A percentile compares a stretch with the other conserved stretches of the same genome.
phyloP scores from a whole-genome alignment of 2,329 filamentous ascomycete genomes.

The Hymenoscyphus fraxineus region DNA sequence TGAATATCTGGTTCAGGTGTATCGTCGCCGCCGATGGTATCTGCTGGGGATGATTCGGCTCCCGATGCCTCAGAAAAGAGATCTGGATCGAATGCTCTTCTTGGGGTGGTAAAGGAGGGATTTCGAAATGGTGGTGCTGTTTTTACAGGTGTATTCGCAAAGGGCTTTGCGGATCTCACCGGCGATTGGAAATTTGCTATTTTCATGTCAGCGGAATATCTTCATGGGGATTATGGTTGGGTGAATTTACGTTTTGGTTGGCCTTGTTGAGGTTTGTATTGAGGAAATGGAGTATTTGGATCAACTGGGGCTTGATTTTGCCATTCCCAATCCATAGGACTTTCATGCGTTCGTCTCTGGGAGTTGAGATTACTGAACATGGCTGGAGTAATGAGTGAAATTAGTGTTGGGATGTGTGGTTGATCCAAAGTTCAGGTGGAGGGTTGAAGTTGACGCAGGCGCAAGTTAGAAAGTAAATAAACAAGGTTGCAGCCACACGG shows the following conservation, averaged over 20 bases:
- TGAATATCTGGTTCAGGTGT: conserved; percentile 54
- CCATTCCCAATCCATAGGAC: conserved; percentile 66
- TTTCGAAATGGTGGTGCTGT: conserved; percentile 54
- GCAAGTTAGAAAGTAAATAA: conserved; percentile 16
- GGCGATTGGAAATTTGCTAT: conserved; percentile 33
- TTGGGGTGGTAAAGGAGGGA: conserved; percentile 61
- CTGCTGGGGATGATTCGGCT: conserved; percentile 57
- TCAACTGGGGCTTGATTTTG: conserved; percentile 55
- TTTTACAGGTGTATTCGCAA: conserved; percentile 45
- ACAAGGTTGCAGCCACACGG: conserved; percentile 4
- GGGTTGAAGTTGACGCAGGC: neutral
- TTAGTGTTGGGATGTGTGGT: neutral
- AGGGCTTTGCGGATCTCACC: conserved; percentile 39
- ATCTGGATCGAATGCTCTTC: conserved; percentile 52
- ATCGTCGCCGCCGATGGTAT: conserved; percentile 46
- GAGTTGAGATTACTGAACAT: conserved; percentile 37
- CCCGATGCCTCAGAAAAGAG: conserved; percentile 53
- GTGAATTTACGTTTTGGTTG: conserved; percentile 26
- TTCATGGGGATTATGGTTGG: neutral
- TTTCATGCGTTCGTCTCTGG: conserved; percentile 55
- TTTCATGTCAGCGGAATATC: conserved; percentile 13
- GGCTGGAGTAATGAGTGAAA: conserved; percentile 1
- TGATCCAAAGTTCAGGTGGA: neutral
- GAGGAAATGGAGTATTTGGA: conserved; percentile 58
- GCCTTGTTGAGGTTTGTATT: conserved; percentile 39